Conservation (phyloP, 2,329 filamentous ascomycete genomes). For the Graphium sp. region DNA sequence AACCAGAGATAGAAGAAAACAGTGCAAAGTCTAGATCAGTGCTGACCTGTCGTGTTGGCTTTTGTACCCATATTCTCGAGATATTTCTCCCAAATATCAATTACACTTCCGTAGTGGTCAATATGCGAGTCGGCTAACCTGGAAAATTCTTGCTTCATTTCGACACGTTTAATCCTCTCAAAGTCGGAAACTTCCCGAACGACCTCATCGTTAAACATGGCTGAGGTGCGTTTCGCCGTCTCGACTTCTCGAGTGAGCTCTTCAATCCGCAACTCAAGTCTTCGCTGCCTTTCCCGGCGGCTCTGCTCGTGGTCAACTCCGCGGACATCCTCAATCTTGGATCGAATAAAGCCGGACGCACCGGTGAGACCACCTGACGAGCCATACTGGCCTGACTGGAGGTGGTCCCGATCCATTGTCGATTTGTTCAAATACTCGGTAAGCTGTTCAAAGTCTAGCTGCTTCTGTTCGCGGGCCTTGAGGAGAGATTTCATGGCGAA, state of each 20-base stretch:
- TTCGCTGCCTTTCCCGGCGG: conserved; percentile 70
- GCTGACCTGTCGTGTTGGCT: too few species aligned
- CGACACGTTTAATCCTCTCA: conserved; percentile 85
- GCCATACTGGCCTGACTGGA: conserved; percentile 36
- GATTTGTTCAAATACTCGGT: conserved; percentile 93
- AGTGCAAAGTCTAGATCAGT: too few species aligned
- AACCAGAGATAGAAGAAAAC: neutral
- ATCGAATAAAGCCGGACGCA: conserved; percentile 72
- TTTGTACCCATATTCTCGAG: conserved; percentile 82
- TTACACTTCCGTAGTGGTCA: conserved; percentile 66
- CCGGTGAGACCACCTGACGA: conserved; percentile 44
- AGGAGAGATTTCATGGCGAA: conserved; percentile 73
- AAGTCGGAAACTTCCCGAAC: conserved; percentile 87
- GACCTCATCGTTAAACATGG: conserved; percentile 93
- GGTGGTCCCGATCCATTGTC: conserved; percentile 66
- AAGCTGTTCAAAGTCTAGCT: conserved; percentile 90
- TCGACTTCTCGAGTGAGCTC: conserved; percentile 83
- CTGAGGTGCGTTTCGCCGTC: conserved; percentile 66
- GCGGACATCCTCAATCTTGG: conserved; percentile 91
- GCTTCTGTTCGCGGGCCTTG: conserved; percentile 90
- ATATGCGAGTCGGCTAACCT: conserved; percentile 73
- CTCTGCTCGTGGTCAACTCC: conserved; percentile 93
- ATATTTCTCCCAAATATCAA: conserved; percentile 78
- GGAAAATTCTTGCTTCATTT: conserved; percentile 79
- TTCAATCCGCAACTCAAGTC: conserved; percentile 83